Percentiles rank a stretch among this genome's conserved stretches.
Conservation (phyloP, 495 filamentous ascomycete species). For the Lichenothelia convexa region DNA sequence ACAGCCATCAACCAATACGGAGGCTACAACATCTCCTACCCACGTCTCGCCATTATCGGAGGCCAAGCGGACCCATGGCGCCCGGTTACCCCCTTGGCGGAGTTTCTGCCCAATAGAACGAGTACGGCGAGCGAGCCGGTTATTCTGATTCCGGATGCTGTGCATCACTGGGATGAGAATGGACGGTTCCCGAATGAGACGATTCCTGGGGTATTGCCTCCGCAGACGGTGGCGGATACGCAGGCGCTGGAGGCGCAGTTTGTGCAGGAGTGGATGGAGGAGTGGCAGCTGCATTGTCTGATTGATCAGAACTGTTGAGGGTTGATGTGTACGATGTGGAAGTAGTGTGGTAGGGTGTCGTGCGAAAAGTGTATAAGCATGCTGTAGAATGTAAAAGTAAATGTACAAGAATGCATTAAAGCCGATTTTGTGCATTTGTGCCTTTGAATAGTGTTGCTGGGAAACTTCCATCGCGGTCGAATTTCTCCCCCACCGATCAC, state of each 20-base stretch:
- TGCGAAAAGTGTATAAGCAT: too few species aligned
- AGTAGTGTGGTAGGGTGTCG: too few species aligned
- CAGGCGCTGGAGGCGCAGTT: constrained; percentile 38
- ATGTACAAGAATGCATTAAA: too few species aligned
- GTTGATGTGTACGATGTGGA: too few species aligned
- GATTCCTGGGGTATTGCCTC: constrained; percentile 32
- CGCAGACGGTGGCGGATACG: constrained; percentile 30
- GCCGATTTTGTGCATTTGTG: too few species aligned
- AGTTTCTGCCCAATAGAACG: constrained; percentile 25
- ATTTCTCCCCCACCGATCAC: too few species aligned
- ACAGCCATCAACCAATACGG: constrained; percentile 48
- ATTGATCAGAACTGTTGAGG: background rate
- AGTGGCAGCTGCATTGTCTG: constrained; percentile 23
- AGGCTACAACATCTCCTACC: constrained; percentile 45
- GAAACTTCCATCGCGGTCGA: too few species aligned
- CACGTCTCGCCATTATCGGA: constrained; percentile 30
- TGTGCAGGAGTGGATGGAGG: constrained; percentile 46
- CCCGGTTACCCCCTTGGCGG: constrained; percentile 34
- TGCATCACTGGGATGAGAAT: constrained; percentile 62
- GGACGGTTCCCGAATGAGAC: constrained; percentile 40
- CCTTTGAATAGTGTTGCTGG: too few species aligned
- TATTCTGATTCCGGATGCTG: constrained; percentile 39
- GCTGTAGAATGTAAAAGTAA: too few species aligned
- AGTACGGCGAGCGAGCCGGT: constrained; percentile 42
- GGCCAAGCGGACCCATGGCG: constrained; percentile 56